A percentile compares a stretch with the other conserved stretches of the same genome.
phyloP scores from a whole-genome alignment of 768 basidiomycete species.

The Xerocomus spinulosus region DNA sequence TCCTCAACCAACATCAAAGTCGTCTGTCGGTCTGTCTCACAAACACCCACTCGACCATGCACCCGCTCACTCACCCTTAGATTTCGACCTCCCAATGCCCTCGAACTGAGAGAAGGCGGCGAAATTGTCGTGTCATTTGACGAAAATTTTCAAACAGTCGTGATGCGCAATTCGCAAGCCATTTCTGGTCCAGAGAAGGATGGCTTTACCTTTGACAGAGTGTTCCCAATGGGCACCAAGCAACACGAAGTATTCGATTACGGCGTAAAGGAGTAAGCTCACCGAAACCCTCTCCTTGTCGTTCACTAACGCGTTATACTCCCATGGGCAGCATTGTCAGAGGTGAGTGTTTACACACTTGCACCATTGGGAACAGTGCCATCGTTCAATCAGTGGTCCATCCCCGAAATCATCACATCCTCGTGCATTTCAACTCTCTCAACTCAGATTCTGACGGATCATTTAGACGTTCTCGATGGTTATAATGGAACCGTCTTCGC shows the following conservation, averaged over 20 bases:
- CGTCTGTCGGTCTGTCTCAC: slow-evolving; percentile 82
- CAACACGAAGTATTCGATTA: slow-evolving; percentile 98
- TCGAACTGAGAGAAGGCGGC: slow-evolving; percentile 83
- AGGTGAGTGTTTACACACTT: slow-evolving; percentile 44
- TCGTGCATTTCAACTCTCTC: neutral
- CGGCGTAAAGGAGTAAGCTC: slow-evolving; percentile 89
- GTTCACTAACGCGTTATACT: slow-evolving; percentile 16
- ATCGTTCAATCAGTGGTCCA: neutral
- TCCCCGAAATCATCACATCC: slow-evolving; percentile 3
- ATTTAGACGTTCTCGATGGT: slow-evolving; percentile 90
- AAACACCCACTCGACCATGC: neutral
- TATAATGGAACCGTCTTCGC: slow-evolving; percentile 99
- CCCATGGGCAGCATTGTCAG: slow-evolving; percentile 68
- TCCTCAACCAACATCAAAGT: slow-evolving; percentile 93
- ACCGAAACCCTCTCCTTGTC: slow-evolving; percentile 1
- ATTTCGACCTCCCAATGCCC: slow-evolving; percentile 91
- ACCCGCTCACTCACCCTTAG: slow-evolving; percentile 36
- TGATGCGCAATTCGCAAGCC: slow-evolving; percentile 65
- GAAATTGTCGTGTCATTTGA: slow-evolving; percentile 88
- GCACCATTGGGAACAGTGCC: neutral
- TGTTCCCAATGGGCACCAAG: slow-evolving; percentile 87
- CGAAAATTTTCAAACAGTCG: slow-evolving; percentile 79
- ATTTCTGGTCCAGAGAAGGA: slow-evolving; percentile 88
- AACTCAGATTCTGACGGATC: slow-evolving; percentile 15
- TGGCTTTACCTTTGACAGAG: slow-evolving; percentile 96